Evolutionary conservation across 345 rosid species (phyloP), one percentile per base, ranked within the genome.

Genomic region (Rhodomyrtus tomentosa): DNA sequence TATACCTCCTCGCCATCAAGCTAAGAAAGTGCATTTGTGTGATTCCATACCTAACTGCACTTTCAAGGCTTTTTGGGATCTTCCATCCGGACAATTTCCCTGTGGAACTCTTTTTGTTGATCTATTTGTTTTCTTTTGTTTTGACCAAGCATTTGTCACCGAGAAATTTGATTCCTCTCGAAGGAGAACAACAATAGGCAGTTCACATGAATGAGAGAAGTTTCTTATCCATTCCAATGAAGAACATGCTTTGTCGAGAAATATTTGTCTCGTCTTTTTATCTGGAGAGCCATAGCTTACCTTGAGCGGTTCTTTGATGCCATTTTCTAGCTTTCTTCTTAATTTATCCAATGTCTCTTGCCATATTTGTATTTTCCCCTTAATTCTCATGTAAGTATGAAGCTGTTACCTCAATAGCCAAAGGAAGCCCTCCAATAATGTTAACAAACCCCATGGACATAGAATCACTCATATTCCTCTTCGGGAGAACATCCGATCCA

Each of bases 161-260:
- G 15, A 74, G 68, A 38, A 21, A 36, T 1, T 76, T 12, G 24
- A 84, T 53, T 24, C 21, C 73, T 59, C 21, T 51, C 20, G 82
- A 52, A 24, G 72, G 82, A 76, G 25, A 36, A 25, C 11, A 14
- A 3, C 55, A 22, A 9, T 51, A 74, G 7, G 20, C 73, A 29
- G 21, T 81, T 48, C 42, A 45, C 82, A 76, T 53, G 76, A 12
- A 84, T 12, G 42, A 74, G 51, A 81, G 68, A 74, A 59, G 53
- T 73, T 40, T 40, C 13, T 32, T 21, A 76, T 76, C 72, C 40
- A 73, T n/a, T 53, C 85, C 82, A 50, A 76, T 79, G 72, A 84
- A 76, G 42, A 84, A 76, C 85, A 84, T 10, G 85, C 73, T 40
- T 76, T 84, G 59, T 84, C 85, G 50, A 84, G 85, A 50, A 73